These are phyloP conservation scores for Malus sieversii DNA, from an alignment of 306 rosid species.

Conservation along the genomic window DNA sequence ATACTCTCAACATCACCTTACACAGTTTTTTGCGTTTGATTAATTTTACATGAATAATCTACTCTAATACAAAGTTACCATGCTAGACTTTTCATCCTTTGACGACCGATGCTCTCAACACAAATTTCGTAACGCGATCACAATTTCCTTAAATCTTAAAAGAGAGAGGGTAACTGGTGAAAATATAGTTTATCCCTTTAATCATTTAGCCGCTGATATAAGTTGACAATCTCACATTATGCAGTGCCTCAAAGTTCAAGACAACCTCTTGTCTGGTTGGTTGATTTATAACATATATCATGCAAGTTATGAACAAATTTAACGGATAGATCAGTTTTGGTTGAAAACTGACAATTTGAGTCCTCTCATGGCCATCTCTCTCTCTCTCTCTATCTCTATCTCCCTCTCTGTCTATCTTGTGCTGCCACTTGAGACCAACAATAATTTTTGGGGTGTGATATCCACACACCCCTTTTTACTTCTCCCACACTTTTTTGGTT, in stretches of 20 bases:
- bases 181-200: neutral
- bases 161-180: neutral
- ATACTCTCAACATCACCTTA: too few species aligned
- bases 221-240: neutral
- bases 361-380: neutral
- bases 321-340: neutral
- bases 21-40: too few species aligned
- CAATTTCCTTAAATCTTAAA: neutral
- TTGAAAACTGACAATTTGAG: constrained; percentile 1
- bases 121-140: neutral
- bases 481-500: too few species aligned
- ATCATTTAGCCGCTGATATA: neutral
- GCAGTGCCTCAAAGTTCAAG: neutral
- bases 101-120: too few species aligned
- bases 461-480: too few species aligned
- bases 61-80: too few species aligned
- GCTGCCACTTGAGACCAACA: neutral
- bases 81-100: too few species aligned
- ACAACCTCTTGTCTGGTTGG: neutral
- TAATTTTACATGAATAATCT: too few species aligned
- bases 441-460: neutral
- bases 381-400: constrained; percentile 6
- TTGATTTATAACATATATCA: neutral
- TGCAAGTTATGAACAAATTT: constrained; percentile 2
- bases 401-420: neutral